Evolutionary conservation across 768 basidiomycete species (phyloP), one percentile per base, ranked within the genome.

Genomic region (Crucibulum laeve): DNA sequence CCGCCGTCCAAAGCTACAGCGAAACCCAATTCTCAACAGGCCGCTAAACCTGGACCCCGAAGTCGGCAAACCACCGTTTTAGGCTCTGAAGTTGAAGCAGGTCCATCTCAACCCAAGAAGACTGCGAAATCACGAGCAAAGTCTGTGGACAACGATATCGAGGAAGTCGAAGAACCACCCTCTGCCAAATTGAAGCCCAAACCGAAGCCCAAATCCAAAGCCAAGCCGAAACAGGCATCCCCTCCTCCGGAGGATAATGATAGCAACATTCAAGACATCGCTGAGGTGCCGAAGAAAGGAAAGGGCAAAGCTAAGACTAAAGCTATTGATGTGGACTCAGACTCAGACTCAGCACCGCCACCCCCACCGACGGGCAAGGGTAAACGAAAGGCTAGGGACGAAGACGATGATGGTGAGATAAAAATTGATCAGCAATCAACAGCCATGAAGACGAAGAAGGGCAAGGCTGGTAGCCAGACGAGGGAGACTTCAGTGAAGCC

Each of bases 271-370:
- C 53, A 52, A 37, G 56, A 55, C 33, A 35, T 52, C 5, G 40
- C 38, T 2, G 48, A 49, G 21, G 25, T 42, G 22, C 35, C 34
- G 21, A 34, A 30, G 19, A 62, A 53, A 21, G 44, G 52, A 18
- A 67, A 63, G 40, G 55, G 54, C 13, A 69, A 69, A 47, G 59
- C 55, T 7, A 68, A 65, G 50, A 53, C 53, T 0, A 55, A 53
- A 45, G 49, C 47, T 10, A 38, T 26, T 6, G 57, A 57, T 2
- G 11, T 33, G 18, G 55, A 44, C n/a, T n/a, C n/a, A n/a, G n/a
- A n/a, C n/a, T n/a, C n/a, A n/a, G n/a, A n/a, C n/a, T n/a, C n/a
- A n/a, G n/a, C n/a, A 10, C 8, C 38, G n/a, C 25, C 42, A 17
- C 45, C 48, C 17, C 37, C 41, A n/a, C 33, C 44, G 17, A 24